These are phyloP conservation scores for Fraxinus greggii DNA, from an alignment of 305 asterid species.

Conservation along the genomic window DNA sequence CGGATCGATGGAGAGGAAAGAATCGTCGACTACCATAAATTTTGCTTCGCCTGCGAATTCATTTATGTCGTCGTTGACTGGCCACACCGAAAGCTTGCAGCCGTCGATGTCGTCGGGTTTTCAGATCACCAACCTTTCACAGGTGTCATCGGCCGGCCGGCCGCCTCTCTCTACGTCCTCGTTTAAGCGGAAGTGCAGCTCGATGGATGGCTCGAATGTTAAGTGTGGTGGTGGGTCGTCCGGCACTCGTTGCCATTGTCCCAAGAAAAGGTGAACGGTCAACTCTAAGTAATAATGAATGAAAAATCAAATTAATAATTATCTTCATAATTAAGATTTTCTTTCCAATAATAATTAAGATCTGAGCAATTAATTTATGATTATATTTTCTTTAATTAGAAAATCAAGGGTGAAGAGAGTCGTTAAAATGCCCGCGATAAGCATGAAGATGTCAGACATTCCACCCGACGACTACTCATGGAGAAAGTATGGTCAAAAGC, in stretches of 20 bases:
- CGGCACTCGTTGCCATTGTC: constrained; percentile 77
- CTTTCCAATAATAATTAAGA: not conserved
- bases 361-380: not conserved
- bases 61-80: constrained; percentile 60
- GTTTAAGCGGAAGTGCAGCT: constrained; percentile 73
- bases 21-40: constrained; percentile 55
- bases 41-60: constrained; percentile 62
- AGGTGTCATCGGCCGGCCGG: constrained; percentile 58
- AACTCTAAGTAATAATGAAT: constrained; percentile 10
- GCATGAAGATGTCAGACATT: constrained; percentile 90
- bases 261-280: constrained; percentile 74
- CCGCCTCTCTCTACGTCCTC: constrained; percentile 64
- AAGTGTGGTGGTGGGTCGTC: constrained; percentile 64
- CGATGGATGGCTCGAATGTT: constrained; percentile 49
- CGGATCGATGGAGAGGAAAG: constrained; percentile 47
- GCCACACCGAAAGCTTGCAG: constrained; percentile 55
- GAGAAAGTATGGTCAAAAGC: constrained; percentile 97
- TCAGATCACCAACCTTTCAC: constrained; percentile 65
- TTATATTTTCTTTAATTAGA: constrained; percentile 33
- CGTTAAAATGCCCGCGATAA: constrained; percentile 76
- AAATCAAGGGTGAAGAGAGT: constrained; percentile 77
- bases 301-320: not conserved
- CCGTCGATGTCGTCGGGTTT: constrained; percentile 67
- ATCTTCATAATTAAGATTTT: not conserved
- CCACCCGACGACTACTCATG: constrained; percentile 95